These are phyloP conservation scores for Fraxinus floribunda DNA, from an alignment of 305 asterid genomes.

Conservation along the genomic window DNA sequence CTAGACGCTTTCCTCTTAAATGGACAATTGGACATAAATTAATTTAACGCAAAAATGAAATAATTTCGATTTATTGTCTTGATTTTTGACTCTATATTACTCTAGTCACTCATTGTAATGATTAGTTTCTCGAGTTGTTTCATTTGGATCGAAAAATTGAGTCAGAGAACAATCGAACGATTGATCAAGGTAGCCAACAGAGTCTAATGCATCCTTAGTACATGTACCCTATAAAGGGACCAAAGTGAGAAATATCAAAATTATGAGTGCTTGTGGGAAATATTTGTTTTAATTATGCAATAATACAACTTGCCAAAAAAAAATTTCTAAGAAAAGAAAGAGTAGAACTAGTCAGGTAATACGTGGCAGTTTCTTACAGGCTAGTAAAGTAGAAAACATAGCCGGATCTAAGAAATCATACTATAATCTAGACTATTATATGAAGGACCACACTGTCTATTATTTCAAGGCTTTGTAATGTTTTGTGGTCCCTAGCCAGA, in stretches of 20 bases:
- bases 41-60: neutral
- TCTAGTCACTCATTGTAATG: neutral
- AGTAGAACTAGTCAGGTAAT: neutral
- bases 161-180: neutral
- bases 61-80: neutral
- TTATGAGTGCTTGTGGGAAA: neutral
- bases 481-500: neutral
- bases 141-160: neutral
- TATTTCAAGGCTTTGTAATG: neutral
- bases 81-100: neutral
- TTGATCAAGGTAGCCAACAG: neutral
- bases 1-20: neutral
- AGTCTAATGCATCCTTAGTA: neutral
- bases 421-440: constrained; percentile 22
- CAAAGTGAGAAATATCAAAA: neutral
- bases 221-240: neutral
- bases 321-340: constrained; percentile 17
- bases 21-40: neutral
- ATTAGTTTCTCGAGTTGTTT: neutral
- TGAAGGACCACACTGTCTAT: neutral
- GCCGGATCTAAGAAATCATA: constrained; percentile 14
- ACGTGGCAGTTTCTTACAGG: constrained; percentile 28
- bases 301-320: neutral
- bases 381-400: constrained; percentile 18
- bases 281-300: neutral